Evolutionary conservation across 805 yeast species (phyloP).

Genomic region (Metahyphopichia silvanorum): DNA sequence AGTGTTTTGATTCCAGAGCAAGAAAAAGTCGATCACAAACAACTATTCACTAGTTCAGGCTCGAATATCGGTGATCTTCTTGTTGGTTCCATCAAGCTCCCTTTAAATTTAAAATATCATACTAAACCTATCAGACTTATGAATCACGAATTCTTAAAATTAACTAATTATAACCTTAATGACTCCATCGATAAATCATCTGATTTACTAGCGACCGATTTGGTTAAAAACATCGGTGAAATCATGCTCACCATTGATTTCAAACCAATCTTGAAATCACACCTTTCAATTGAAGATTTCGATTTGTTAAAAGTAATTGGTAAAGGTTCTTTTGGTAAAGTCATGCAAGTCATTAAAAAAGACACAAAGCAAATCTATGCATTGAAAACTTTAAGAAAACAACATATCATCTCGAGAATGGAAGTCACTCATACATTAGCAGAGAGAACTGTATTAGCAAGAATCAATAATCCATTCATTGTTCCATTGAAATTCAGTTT

Average conservation of each 20-base stretch:
- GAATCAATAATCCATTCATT: constrained; percentile 93
- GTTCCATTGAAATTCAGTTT: constrained; percentile 90
- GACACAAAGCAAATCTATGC: constrained; percentile 83
- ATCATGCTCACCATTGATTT: constrained; percentile 65
- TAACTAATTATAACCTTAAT: constrained; percentile 42
- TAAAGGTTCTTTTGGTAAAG: constrained; percentile 98
- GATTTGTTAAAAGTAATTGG: constrained; percentile 92
- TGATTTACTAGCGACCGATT: constrained; percentile 26
- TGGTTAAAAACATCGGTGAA: constrained; percentile 34
- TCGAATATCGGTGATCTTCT: constrained; percentile 62
- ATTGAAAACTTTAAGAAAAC: constrained; percentile 93
- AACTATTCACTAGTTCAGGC: constrained; percentile 27
- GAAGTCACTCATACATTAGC: constrained; percentile 94
- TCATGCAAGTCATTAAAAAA: constrained; percentile 92
- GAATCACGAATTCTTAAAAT: constrained; percentile 52
- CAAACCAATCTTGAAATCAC: constrained; percentile 61
- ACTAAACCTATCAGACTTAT: constrained; percentile 52
- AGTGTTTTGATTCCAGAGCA: constrained; percentile 50
- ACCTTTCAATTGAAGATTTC: constrained; percentile 88
- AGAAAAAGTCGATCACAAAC: constrained; percentile 24
- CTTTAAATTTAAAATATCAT: constrained; percentile 53
- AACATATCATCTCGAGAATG: constrained; percentile 89
- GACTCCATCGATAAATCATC: constrained; percentile 27
- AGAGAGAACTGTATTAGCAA: constrained; percentile 85
- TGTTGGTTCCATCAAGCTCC: constrained; percentile 67